phyloP scores from a whole-genome alignment of 306 rosid genomes.

The Pyrus bretschneideri region DNA sequence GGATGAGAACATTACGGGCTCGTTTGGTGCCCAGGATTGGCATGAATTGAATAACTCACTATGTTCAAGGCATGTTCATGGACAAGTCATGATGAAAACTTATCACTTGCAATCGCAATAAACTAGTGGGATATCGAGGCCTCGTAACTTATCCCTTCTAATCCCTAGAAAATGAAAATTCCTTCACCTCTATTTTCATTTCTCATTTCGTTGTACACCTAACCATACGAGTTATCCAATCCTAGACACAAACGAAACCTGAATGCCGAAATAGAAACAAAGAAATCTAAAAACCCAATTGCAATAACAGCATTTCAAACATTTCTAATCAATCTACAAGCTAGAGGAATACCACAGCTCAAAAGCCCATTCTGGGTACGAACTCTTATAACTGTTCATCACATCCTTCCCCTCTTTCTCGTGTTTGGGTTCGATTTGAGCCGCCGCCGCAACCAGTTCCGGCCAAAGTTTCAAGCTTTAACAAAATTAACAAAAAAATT shows the following conservation, averaged over 20 bases:
- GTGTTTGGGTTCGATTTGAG: constrained; percentile 66
- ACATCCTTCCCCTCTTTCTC: constrained; percentile 45
- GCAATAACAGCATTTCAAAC: neutral
- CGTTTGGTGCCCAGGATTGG: no score
- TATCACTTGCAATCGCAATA: neutral
- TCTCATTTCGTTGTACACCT: neutral
- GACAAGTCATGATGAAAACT: no score
- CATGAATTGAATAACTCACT: no score
- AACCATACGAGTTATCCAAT: neutral
- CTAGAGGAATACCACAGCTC: constrained; percentile 42
- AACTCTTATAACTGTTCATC: constrained; percentile 44
- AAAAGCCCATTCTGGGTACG: constrained; percentile 55
- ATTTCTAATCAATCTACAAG: neutral
- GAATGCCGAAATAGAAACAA: neutral
- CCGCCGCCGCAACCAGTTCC: constrained; percentile 66
- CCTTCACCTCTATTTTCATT: neutral
- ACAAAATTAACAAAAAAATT: neutral
- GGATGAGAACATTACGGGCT: neutral
- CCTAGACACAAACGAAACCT: neutral
- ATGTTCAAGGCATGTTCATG: no score
- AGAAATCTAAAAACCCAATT: neutral
- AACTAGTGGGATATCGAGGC: neutral
- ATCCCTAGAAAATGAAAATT: neutral
- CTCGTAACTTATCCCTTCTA: neutral
- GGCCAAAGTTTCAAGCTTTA: constrained; percentile 2